Base-by-base conservation (phyloP, 306 rosid genomes). In the Rosa chinensis region DNA sequence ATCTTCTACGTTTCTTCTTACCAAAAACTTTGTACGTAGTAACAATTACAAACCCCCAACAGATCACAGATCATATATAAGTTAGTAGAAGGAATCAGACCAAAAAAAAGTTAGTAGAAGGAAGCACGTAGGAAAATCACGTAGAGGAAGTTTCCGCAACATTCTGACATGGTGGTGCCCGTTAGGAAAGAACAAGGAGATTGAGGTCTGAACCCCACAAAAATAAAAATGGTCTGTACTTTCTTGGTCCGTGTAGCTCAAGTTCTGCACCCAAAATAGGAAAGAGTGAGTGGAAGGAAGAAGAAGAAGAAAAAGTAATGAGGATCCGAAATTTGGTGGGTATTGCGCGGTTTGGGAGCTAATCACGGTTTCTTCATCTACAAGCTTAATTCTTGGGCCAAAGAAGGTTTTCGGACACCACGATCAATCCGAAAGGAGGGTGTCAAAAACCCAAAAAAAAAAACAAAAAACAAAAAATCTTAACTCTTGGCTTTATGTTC, bases 291-390 rank as follows among this genome's bases (percentile, higher is more conserved):
- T 47, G 20, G 37, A 62, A 23, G 47, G 18, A 73, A 32, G 76
- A 72, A 10, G 32, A 52, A 72, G 45, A 52, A 17, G 8, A 7
- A 40, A 4, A 2, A 20, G 4, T 4, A 35, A 37, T 0, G 7
- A 44, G 78, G 70, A 61, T 75, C 70, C 78, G 78, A 43, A 59
- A 61, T 75, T 75, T 44, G 43, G 44, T 75, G 68, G 68, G 70
- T 11, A 3, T 32, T 75, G 28, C 43, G 9, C 23, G 78, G 78
- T 8, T 23, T 17, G 45, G 40, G 78, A 74, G 69, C 42, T 40
- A 74, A 40, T 12, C 2, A 5, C 78, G 78, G 32, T 18, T 18
- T 8, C 6, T 39, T 17, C 49, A 7, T 37, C 23, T 67, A 2
- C 49, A 7, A 32, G 50, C 32, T 53, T 35, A 32, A 32, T 32